Evolutionary conservation across 163 green algal species (phyloP).

Genomic region (Coccomyxa subellipsoidea): DNA sequence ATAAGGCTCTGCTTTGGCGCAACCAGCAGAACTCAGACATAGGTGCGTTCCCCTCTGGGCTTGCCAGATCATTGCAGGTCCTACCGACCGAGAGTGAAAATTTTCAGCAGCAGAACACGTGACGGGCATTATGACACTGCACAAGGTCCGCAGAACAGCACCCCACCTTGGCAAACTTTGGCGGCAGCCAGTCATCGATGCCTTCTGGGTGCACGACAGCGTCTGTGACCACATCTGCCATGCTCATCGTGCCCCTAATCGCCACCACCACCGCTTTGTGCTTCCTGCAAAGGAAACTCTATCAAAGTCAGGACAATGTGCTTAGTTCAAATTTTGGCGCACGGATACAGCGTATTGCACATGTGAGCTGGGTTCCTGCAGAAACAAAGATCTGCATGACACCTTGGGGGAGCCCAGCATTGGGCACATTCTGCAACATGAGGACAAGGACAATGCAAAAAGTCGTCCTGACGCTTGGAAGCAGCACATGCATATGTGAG

Average conservation of each 20-base stretch:
- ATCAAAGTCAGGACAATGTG: no score
- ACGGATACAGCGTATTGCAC: no score
- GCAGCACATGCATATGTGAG: no score
- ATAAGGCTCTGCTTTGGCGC: neutral
- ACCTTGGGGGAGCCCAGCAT: no score
- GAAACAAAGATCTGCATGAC: no score
- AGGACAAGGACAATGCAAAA: neutral
- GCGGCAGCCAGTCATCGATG: slow-evolving; percentile 39
- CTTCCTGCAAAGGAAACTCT: slow-evolving; percentile 9
- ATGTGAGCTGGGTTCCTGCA: no score
- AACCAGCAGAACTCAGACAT: neutral
- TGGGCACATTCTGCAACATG: neutral
- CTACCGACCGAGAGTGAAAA: no score
- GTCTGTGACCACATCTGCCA: slow-evolving; percentile 40
- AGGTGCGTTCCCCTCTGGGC: no score
- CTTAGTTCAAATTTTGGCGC: no score
- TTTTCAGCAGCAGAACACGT: no score
- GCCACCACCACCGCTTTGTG: slow-evolving; percentile 42
- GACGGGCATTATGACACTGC: neutral
- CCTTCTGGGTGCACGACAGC: slow-evolving; percentile 34
- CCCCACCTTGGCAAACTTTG: neutral
- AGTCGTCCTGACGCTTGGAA: no score
- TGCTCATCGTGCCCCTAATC: slow-evolving; percentile 41
- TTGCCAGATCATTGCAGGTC: no score
- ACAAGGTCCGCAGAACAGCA: neutral